Conservation (phyloP, 352 stramenopile species). For the Lagenidium sp. region DNA sequence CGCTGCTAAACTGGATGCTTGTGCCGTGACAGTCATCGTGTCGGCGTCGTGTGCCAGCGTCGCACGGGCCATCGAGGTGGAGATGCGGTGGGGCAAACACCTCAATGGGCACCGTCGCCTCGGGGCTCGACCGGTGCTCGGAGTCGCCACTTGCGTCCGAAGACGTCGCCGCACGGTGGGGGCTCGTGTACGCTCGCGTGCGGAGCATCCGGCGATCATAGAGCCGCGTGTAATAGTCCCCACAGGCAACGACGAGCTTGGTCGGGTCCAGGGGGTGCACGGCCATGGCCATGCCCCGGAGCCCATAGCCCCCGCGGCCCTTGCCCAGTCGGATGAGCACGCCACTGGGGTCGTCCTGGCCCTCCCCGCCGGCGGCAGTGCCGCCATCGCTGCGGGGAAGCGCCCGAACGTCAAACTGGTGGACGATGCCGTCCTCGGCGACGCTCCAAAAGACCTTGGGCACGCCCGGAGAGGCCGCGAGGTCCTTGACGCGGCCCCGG, state of each 20-base stretch:
- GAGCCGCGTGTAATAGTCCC: constrained; percentile 70
- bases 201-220: constrained; percentile 75
- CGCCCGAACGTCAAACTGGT: constrained; percentile 71
- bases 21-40: constrained; percentile 63
- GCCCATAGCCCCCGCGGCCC: constrained; percentile 22
- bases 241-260: constrained; percentile 64
- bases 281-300: constrained; percentile 70
- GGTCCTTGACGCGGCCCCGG: constrained; percentile 73
- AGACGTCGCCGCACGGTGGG: constrained; percentile 8
- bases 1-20: constrained; percentile 71
- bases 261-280: constrained; percentile 58
- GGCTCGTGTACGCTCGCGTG: constrained; percentile 14
- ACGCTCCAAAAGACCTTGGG: constrained; percentile 82
- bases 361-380: background rate
- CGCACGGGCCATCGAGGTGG: constrained; percentile 48
- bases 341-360: constrained; percentile 28
- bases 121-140: constrained; percentile 5
- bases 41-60: constrained; percentile 20
- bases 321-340: constrained; percentile 61
- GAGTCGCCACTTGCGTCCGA: constrained; percentile 3
- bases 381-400: constrained; percentile 30
- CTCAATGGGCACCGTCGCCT: constrained; percentile 40
- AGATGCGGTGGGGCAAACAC: constrained; percentile 72
- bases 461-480: constrained; percentile 47
- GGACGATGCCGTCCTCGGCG: constrained; percentile 78